phyloP scores from a whole-genome alignment of 2,329 filamentous ascomycete species.

The Aureobasidium sp. region DNA sequence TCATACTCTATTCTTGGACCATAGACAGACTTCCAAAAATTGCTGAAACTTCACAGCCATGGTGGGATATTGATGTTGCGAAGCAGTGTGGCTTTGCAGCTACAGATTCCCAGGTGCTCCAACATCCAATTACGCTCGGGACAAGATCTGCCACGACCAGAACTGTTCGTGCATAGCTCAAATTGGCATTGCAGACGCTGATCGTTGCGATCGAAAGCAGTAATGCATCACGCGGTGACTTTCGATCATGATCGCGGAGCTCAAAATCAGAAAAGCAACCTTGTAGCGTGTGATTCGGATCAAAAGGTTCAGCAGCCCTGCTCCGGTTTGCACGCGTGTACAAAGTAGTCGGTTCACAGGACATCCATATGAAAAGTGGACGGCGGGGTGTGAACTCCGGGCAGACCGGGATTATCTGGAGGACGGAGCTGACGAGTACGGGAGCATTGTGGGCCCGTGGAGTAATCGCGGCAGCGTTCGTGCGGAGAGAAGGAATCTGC shows the following conservation, averaged over 20 bases:
- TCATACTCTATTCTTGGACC: slow-evolving; percentile 6
- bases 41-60: slow-evolving; percentile 7
- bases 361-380: not conserved
- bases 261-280: not conserved
- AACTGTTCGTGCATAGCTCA: not conserved
- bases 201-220: not conserved
- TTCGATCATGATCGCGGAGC: not conserved
- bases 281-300: not conserved
- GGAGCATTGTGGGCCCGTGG: slow-evolving; percentile 7
- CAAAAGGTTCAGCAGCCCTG: not conserved
- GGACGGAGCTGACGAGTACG: slow-evolving; percentile 10
- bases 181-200: not conserved
- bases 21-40: not conserved
- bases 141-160: not conserved
- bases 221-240: not conserved
- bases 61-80: not conserved
- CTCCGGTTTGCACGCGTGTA: not conserved
- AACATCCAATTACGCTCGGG: not conserved
- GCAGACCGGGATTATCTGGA: not conserved
- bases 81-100: slow-evolving; percentile 13
- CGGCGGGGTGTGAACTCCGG: not conserved
- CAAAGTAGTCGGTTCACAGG: not conserved
- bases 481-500: slow-evolving; percentile 1
- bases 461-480: not conserved
- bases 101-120: not conserved